Evolutionary conservation across 169 alveolate genomes (phyloP).

Genomic region (Theileria orientalis): DNA sequence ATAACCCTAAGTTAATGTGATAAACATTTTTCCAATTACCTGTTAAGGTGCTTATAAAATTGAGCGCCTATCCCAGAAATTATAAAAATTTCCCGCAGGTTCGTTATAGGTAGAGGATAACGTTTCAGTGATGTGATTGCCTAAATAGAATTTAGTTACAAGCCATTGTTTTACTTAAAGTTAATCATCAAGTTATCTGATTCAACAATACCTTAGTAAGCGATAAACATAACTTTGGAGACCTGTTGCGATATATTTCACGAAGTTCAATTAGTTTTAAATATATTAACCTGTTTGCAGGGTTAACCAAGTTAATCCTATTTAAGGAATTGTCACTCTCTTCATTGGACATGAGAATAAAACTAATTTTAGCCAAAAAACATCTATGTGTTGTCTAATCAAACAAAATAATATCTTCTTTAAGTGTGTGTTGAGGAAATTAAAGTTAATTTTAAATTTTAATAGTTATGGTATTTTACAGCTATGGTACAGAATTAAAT

Average conservation of each 20-base stretch:
- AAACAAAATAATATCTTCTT: no score
- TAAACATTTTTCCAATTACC: slow-evolving; percentile 10
- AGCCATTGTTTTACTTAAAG: neutral
- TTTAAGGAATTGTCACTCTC: slow-evolving; percentile 19
- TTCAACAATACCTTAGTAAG: slow-evolving; percentile 9
- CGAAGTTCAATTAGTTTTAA: slow-evolving; percentile 29
- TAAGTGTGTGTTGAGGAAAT: no score
- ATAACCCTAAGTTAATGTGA: slow-evolving; percentile 12
- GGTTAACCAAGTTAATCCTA: slow-evolving; percentile 54
- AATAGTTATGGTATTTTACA: no score
- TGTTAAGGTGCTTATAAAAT: slow-evolving; percentile 14
- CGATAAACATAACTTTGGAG: neutral
- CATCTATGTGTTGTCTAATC: no score
- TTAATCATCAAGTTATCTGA: neutral
- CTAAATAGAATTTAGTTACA: slow-evolving; percentile 17
- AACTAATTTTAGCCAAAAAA: neutral
- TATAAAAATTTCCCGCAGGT: slow-evolving; percentile 52
- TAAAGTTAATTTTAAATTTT: no score
- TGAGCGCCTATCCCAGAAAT: slow-evolving; percentile 71
- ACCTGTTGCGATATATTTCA: slow-evolving; percentile 9
- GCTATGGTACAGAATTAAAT: no score
- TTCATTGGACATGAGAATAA: slow-evolving; percentile 19
- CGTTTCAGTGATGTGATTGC: slow-evolving; percentile 55
- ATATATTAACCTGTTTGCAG: slow-evolving; percentile 39
- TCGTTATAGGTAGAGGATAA: slow-evolving; percentile 70